These are phyloP conservation scores for Stramenopiles sp. DNA, from an alignment of 352 stramenopile genomes.

Conservation along the genomic window DNA sequence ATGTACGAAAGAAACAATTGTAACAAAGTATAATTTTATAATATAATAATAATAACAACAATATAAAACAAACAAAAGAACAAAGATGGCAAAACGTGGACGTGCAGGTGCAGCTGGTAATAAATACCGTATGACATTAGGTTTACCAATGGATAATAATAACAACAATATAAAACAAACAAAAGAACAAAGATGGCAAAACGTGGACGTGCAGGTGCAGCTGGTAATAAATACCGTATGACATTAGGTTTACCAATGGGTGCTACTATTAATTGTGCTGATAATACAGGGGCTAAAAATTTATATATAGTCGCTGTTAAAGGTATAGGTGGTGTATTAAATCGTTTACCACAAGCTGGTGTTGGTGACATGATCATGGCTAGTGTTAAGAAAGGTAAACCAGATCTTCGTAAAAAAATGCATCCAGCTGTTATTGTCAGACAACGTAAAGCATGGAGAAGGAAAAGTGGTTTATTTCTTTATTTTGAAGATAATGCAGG, in stretches of 20 bases:
- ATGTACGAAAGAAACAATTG: no score
- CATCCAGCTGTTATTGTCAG: slow-evolving; percentile 96
- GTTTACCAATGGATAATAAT: slow-evolving; percentile 90
- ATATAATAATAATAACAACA: no score
- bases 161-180: slow-evolving; percentile 75
- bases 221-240: slow-evolving; percentile 97
- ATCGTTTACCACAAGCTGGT: slow-evolving; percentile 88
- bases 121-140: slow-evolving; percentile 97
- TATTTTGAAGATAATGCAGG: slow-evolving; percentile 99
- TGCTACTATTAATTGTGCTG: slow-evolving; percentile 98
- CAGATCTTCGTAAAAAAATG: slow-evolving; percentile 99
- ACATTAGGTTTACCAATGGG: slow-evolving; percentile 93
- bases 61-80: slow-evolving; percentile 26
- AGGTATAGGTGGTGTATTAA: slow-evolving; percentile 95
- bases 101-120: slow-evolving; percentile 84
- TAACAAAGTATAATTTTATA: no score
- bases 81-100: slow-evolving; percentile 36
- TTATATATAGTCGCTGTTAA: slow-evolving; percentile 99
- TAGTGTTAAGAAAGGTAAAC: slow-evolving; percentile 99
- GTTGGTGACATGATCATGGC: slow-evolving; percentile 99
- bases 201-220: slow-evolving; percentile 75
- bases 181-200: slow-evolving; percentile 23
- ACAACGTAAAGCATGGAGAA: slow-evolving; percentile 96
- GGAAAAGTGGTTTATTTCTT: slow-evolving; percentile 98
- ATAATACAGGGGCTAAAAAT: slow-evolving; percentile 99